Base-by-base conservation (phyloP, 352 stramenopile genomes). In the Pythium pyrilobum region DNA sequence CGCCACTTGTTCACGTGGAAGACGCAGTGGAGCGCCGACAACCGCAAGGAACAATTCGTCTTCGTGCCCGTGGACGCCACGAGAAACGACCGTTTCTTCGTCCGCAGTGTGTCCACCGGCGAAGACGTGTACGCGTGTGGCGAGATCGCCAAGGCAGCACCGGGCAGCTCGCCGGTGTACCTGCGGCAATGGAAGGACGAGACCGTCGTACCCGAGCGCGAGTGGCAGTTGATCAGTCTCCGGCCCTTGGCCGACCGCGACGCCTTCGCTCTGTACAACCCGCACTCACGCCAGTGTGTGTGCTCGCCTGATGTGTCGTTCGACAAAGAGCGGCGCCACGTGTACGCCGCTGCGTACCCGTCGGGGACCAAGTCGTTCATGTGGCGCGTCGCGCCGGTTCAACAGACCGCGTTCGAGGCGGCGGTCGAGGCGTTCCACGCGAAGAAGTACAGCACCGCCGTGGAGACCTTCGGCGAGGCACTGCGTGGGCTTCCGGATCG, bases 181-280 rank as follows among this genome's bases (percentile, higher is more conserved):
- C 24, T 87, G 76, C 74, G 60, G 79, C 29, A 81, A 83, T n/a
- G n/a, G 53, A 52, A 42, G 10, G 45, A 59, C 7, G 74, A 87
- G 11, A 46, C 59, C 0, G 67, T 78, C 1, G 79, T 77, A 9
- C 66, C 72, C 8, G 62, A 67, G 1, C 77, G 77, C 10, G 74
- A 85, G 33, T 90, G 79, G 79, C 77, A 88, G 47, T 52, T 90
- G 3, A 52, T 88, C n/a, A n/a, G n/a, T n/a, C n/a, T n/a, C n/a
- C n/a, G n/a, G 20, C 51, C 68, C 1, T 50, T 85, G 40, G 71
- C 50, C 6, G 48, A 62, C 10, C 63, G 77, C 32, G 77, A 90
- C 49, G 65, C 83, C 21, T 90, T 87, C 64, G 77, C 72, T 12
- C 50, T 90, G 4, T 90, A 90, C 52, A 90, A 90, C 52, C 69